A percentile compares a stretch with the other conserved stretches of the same genome.
phyloP scores from a whole-genome alignment of 768 basidiomycete species.

The Amanita pallidorosea region DNA sequence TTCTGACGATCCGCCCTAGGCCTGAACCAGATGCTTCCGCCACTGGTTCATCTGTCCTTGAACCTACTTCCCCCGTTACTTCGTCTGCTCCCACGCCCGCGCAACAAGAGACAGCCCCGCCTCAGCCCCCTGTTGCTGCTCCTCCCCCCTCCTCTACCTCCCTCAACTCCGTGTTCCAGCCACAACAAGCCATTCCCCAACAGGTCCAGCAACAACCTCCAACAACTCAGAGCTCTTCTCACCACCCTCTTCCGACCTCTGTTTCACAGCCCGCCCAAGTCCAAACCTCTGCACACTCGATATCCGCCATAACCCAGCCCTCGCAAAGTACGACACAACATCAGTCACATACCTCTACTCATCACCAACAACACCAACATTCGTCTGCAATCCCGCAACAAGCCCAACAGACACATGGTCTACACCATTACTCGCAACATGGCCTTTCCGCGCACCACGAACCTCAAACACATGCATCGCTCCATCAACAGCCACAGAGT shows the following conservation, averaged over 20 bases:
- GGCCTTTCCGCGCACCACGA: conserved; percentile 59
- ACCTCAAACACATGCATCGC: conserved; percentile 33
- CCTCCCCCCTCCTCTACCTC: conserved; percentile 27
- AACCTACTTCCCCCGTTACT: conserved; percentile 6
- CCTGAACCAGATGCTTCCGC: conserved; percentile 25
- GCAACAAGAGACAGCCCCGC: conserved; percentile 17
- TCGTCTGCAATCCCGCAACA: conserved; percentile 30
- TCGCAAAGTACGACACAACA: conserved; percentile 26
- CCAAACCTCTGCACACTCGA: conserved; percentile 18
- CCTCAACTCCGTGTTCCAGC: conserved; percentile 36
- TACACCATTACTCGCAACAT: conserved; percentile 56
- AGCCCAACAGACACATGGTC: conserved; percentile 28
- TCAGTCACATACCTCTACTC: conserved; percentile 24
- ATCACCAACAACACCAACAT: conserved; percentile 28
- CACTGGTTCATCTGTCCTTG: conserved; percentile 15
- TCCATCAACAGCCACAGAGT: conserved; percentile 32
- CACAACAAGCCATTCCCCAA: conserved; percentile 28
- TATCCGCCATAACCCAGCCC: conserved; percentile 24
- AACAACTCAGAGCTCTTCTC: conserved; percentile 17
- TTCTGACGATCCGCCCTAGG: conserved; percentile 11
- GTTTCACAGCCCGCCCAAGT: conserved; percentile 28
- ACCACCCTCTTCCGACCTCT: conserved; percentile 23
- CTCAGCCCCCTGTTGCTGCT: conserved; percentile 28
- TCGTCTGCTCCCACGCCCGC: conserved; percentile 22
- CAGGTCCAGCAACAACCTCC: conserved; percentile 18